phyloP scores from a whole-genome alignment of 176 grass and related monocot species.

The Oryza glaberrima region DNA sequence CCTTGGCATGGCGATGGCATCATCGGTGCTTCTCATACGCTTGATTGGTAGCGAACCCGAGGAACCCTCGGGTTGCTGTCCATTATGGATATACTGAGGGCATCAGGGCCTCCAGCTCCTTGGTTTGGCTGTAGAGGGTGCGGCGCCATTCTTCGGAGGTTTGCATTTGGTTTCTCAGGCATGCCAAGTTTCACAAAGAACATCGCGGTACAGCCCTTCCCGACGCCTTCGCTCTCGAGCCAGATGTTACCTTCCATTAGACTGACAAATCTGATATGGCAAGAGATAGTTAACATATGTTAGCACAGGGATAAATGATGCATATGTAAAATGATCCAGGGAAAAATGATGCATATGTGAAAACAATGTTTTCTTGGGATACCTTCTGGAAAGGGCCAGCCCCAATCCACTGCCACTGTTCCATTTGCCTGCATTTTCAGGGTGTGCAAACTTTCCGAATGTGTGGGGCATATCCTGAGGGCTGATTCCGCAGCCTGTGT shows the following conservation, averaged over 20 bases:
- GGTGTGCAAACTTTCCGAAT: conserved; percentile 67
- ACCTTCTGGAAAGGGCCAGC: conserved; percentile 86
- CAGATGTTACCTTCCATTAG: conserved; percentile 79
- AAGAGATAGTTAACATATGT: background rate
- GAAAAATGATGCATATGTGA: conserved; percentile 1
- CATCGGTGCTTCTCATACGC: background rate
- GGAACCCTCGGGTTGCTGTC: background rate
- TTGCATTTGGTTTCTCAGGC: conserved; percentile 40
- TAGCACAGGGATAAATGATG: background rate
- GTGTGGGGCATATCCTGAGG: conserved; percentile 65
- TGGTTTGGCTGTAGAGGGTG: conserved; percentile 1
- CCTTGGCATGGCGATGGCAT: background rate
- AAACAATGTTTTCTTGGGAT: conserved; percentile 31
- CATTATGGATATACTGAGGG: conserved; percentile 12
- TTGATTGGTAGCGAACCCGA: conserved; percentile 36
- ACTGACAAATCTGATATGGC: conserved; percentile 59
- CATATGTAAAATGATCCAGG: background rate
- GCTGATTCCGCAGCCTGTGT: conserved; percentile 75
- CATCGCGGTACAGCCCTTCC: conserved; percentile 60
- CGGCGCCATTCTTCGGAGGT: conserved; percentile 31
- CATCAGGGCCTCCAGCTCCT: conserved; percentile 19
- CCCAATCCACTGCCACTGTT: conserved; percentile 58
- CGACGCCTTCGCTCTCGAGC: conserved; percentile 65
- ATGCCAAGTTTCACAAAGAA: conserved; percentile 66
- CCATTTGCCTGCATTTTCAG: conserved; percentile 27